Conservation (phyloP, 2,329 filamentous ascomycete genomes). For the Tolypocladium inflatum region DNA sequence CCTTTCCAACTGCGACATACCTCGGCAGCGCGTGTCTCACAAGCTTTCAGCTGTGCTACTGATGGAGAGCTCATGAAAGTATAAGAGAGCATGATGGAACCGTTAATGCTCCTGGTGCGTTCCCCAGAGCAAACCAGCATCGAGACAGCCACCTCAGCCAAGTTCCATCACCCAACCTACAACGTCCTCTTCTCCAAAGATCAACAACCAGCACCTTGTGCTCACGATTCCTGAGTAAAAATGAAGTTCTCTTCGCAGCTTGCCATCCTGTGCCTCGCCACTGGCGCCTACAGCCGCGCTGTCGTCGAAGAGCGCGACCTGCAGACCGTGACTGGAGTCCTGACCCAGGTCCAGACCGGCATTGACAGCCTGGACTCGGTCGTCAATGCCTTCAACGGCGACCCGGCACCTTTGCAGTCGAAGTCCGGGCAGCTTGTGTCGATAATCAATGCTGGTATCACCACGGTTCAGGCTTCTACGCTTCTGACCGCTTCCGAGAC, state of each 20-base stretch:
- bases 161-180: not conserved
- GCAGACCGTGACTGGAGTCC: not conserved
- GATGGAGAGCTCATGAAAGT: not conserved
- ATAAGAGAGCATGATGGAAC: not conserved
- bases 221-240: not conserved
- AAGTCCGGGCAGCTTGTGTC: not conserved
- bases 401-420: not conserved
- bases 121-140: not conserved
- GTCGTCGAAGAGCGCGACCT: conserved; percentile 1
- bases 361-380: not conserved
- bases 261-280: not conserved
- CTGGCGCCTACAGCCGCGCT: not conserved
- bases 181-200: not conserved
- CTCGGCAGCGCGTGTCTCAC: not conserved
- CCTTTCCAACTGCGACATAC: not conserved
- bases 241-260: conserved; percentile 3
- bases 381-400: not conserved
- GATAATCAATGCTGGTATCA: not conserved
- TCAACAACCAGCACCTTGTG: not conserved
- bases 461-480: not conserved
- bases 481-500: not conserved
- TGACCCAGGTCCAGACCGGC: not conserved
- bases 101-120: not conserved
- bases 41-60: not conserved
- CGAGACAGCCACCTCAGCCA: not conserved